These are phyloP conservation scores for Thielaviopsis ethacetica DNA, from an alignment of 2,329 filamentous ascomycete species.

Conservation along the genomic window DNA sequence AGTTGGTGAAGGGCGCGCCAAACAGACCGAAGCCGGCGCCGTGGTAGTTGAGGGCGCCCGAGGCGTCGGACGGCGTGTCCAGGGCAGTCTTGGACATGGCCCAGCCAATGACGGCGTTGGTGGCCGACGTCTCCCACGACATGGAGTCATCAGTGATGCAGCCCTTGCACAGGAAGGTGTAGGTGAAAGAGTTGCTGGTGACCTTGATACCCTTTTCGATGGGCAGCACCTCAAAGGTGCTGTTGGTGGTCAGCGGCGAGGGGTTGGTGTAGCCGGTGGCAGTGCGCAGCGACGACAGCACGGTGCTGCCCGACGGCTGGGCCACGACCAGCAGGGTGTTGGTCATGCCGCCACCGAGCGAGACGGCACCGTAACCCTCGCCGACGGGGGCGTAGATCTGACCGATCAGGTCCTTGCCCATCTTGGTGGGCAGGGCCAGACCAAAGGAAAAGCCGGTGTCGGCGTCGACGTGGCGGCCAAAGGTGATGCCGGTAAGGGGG, in stretches of 20 bases:
- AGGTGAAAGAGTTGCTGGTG: slow-evolving; percentile 35
- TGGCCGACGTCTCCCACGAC: slow-evolving; percentile 17
- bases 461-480: slow-evolving; percentile 19
- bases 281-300: slow-evolving; percentile 19
- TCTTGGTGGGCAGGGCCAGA: slow-evolving; percentile 31
- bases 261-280: slow-evolving; percentile 29
- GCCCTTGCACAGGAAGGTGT: slow-evolving; percentile 35
- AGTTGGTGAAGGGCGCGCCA: slow-evolving; percentile 21
- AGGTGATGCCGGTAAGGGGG: slow-evolving; percentile 28
- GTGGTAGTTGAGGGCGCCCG: slow-evolving; percentile 23
- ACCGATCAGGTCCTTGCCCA: slow-evolving; percentile 35
- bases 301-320: slow-evolving; percentile 29
- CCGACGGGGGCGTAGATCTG: slow-evolving; percentile 30
- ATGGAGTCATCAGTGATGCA: slow-evolving; percentile 22
- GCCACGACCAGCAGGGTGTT: slow-evolving; percentile 30
- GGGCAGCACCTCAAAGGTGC: slow-evolving; percentile 22
- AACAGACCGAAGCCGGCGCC: slow-evolving; percentile 24
- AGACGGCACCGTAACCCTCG: slow-evolving; percentile 31
- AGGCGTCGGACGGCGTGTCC: slow-evolving; percentile 18
- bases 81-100: slow-evolving; percentile 22
- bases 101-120: slow-evolving; percentile 22
- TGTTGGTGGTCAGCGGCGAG: slow-evolving; percentile 24
- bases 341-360: slow-evolving; percentile 30
- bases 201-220: slow-evolving; percentile 35
- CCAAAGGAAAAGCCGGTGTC: slow-evolving; percentile 29